Evolutionary conservation across 2,329 filamentous ascomycete genomes (phyloP).

Genomic region (Colletotrichum abscissum): DNA sequence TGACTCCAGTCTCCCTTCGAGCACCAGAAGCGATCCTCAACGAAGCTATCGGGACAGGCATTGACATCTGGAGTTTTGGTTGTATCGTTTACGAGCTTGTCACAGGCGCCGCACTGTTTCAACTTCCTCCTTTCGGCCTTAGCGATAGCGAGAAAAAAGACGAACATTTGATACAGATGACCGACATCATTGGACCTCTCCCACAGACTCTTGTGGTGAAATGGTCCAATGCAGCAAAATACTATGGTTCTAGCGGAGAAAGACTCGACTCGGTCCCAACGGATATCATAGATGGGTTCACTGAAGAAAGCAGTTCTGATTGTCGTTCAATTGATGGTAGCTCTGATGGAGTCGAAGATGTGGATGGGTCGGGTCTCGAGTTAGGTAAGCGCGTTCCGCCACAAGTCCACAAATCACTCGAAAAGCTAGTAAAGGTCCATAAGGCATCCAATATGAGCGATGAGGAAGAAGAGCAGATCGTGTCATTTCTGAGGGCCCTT

Average conservation of each 20-base stretch:
- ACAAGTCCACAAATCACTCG: slow-evolving; percentile 6
- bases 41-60: neutral
- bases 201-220: slow-evolving; percentile 29
- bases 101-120: slow-evolving; percentile 33
- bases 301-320: neutral
- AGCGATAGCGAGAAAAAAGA: slow-evolving; percentile 26
- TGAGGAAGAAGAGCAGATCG: slow-evolving; percentile 8
- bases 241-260: slow-evolving; percentile 26
- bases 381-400: neutral
- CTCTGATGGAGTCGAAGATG: neutral
- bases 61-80: slow-evolving; percentile 40
- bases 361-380: neutral
- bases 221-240: slow-evolving; percentile 29
- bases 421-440: slow-evolving; percentile 2
- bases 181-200: slow-evolving; percentile 34
- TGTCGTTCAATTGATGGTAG: neutral
- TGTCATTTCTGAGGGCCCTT: neutral
- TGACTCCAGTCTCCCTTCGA: neutral
- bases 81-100: slow-evolving; percentile 38
- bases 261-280: neutral
- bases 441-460: slow-evolving; percentile 11
- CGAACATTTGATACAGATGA: slow-evolving; percentile 34
- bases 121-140: neutral
- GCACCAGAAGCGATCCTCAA: neutral
- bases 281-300: slow-evolving; percentile 6